Evolutionary conservation across 2,329 filamentous ascomycete genomes (phyloP), one percentile per base, ranked within the genome.

Genomic region (Talaromyces atroroseus): DNA sequence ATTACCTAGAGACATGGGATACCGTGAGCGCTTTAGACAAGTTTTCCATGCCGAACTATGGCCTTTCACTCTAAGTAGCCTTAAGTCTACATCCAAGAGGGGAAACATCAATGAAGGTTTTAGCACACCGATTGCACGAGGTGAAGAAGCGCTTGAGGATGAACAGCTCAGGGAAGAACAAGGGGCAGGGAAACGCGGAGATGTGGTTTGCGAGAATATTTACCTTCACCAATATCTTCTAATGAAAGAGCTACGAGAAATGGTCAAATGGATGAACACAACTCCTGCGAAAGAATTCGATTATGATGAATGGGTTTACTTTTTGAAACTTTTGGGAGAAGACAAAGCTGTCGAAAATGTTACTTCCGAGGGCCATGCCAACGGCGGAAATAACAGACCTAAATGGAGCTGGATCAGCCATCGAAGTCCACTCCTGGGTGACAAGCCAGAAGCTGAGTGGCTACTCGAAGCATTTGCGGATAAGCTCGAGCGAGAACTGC

Each of bases 251-350:
- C 63, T 76, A 21, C 67, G 71, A 14, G 72, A 70, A 50, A 66
- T 77, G 54, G 69, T 75, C 52, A 59, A 66, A 7, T 69, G 75
- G 48, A 56, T 72, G 6, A 64, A 66, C 14, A 64, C 62, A 8
- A 62, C 64, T 32, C 63, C 66, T 1, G 62, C 67, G 1, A 74
- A 72, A 54, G 64, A 67, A 54, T 76, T 75, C 49, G 65, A 64
- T 11, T 76, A 75, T 49, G 64, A 69, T 5, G 72, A 76, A 61
- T 81, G 78, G 78, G 73, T 74, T 36, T 79, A 78, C 60, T 81
- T 74, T 57, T 66, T 81, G 8, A 71, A 68, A 47, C 70, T 81
- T 1, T 70, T 80, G 44, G 76, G 74, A 2, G 73, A 77, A 36
- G 70, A 75, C 40, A 75, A 79, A 48, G 65, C 68, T 7, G 69